Evolutionary conservation across 495 filamentous ascomycete genomes (phyloP).

Genomic region (Lophiotrema nucula): DNA sequence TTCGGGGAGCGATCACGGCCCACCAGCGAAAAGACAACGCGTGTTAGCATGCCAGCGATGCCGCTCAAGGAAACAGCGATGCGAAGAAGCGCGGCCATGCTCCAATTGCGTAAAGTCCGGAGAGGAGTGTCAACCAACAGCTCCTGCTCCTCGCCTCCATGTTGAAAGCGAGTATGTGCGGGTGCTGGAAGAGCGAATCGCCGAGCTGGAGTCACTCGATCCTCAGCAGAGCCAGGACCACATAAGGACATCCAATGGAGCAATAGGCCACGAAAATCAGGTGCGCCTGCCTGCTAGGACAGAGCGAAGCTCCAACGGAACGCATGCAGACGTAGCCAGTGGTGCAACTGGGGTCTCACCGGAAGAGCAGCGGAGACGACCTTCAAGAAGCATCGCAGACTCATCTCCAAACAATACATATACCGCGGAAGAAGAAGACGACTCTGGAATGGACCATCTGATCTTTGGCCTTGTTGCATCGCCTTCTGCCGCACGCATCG

Average conservation of each 20-base stretch:
- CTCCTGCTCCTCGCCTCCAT: not conserved
- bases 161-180: constrained; percentile 10
- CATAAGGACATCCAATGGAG: not conserved
- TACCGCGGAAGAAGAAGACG: constrained; percentile 1
- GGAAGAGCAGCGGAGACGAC: not conserved
- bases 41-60: constrained; percentile 5
- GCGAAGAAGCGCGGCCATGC: constrained; percentile 10
- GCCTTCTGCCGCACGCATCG: not conserved
- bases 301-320: not conserved
- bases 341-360: not conserved
- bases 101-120: constrained; percentile 5
- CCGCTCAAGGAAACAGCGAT: constrained; percentile 6
- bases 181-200: constrained; percentile 6
- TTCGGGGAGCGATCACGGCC: not conserved
- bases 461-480: constrained; percentile 10
- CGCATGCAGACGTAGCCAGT: not conserved
- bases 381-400: not conserved
- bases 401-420: not conserved
- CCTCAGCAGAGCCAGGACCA: constrained; percentile 14
- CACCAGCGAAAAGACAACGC: constrained; percentile 6
- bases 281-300: not conserved
- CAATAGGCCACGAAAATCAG: too few species aligned
- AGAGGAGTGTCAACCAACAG: constrained; percentile 4
- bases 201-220: constrained; percentile 10
- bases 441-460: constrained; percentile 6